These are phyloP conservation scores for Sequoia sempervirens DNA, from an alignment of 75 land plant genomes.

Conservation along the genomic window DNA sequence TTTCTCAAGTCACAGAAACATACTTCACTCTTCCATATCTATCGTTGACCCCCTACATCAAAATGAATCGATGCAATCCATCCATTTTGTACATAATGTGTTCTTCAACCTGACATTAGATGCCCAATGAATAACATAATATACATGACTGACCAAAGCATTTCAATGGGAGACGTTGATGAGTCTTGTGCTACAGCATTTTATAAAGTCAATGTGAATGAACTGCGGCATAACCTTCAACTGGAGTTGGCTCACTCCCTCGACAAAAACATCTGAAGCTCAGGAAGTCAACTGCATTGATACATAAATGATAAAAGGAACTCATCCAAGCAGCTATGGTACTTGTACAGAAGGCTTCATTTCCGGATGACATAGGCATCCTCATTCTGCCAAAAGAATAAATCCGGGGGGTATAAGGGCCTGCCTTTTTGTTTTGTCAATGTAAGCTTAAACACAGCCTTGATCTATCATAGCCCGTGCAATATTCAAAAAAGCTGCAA, in stretches of 20 bases:
- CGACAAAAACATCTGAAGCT: neutral
- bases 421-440: neutral
- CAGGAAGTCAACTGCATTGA: neutral
- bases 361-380: neutral
- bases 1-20: neutral
- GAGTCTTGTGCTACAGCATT: conserved; percentile 5
- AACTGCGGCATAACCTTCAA: neutral
- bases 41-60: neutral
- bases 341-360: neutral
- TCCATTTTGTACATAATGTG: too few species aligned
- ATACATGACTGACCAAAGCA: conserved; percentile 11
- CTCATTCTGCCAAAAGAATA: neutral
- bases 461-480: conserved; percentile 97
- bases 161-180: neutral
- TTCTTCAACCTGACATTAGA: too few species aligned
- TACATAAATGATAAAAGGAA: neutral
- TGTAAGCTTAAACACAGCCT: conserved; percentile 68
- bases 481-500: conserved; percentile 80
- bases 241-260: neutral
- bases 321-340: conserved; percentile 6
- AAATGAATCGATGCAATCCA: too few species aligned
- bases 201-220: conserved; percentile 7
- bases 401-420: neutral
- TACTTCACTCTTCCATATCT: neutral
- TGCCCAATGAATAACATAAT: neutral